These are phyloP conservation scores for Gymnopilus dilepis DNA, from an alignment of 768 basidiomycete genomes.

Conservation along the genomic window DNA sequence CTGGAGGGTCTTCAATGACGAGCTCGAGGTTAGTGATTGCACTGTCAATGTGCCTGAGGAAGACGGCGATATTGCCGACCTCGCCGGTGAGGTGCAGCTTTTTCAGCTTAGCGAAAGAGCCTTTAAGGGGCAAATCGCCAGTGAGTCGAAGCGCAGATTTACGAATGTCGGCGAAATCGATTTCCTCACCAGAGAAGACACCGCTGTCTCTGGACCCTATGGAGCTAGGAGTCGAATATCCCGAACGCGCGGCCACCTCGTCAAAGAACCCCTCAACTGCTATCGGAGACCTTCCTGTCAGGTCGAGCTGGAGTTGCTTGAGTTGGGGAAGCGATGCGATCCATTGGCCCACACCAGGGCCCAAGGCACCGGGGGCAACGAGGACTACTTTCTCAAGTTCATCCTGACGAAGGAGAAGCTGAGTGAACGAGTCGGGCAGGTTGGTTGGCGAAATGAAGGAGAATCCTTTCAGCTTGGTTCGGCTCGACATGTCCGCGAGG, in stretches of 20 bases:
- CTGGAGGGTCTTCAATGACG: conserved; percentile 80
- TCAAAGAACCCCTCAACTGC: conserved; percentile 86
- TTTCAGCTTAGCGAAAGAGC: conserved; percentile 61
- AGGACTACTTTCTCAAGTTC: conserved; percentile 65
- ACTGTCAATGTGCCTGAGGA: conserved; percentile 71
- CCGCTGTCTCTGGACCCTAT: conserved; percentile 74
- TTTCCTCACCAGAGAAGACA: conserved; percentile 77
- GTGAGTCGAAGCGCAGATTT: conserved; percentile 71
- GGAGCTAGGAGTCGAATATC: conserved; percentile 73
- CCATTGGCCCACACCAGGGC: conserved; percentile 77
- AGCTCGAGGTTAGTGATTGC: conserved; percentile 74
- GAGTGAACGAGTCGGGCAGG: conserved; percentile 74
- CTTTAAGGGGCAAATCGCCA: conserved; percentile 59
- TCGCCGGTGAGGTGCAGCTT: conserved; percentile 74
- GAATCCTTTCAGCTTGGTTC: conserved; percentile 67
- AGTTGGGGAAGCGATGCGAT: conserved; percentile 65
- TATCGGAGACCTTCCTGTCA: conserved; percentile 67
- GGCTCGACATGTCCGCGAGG: conserved; percentile 66
- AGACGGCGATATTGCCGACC: conserved; percentile 70
- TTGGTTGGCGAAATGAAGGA: conserved; percentile 72
- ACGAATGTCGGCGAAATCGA: conserved; percentile 77
- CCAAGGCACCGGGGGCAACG: conserved; percentile 76
- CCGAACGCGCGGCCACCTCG: conserved; percentile 66
- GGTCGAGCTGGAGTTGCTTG: conserved; percentile 70
- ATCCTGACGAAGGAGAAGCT: conserved; percentile 63